These are phyloP conservation scores for Diaporthe humulicola DNA, from an alignment of 2,329 filamentous ascomycete species.

Conservation along the genomic window DNA sequence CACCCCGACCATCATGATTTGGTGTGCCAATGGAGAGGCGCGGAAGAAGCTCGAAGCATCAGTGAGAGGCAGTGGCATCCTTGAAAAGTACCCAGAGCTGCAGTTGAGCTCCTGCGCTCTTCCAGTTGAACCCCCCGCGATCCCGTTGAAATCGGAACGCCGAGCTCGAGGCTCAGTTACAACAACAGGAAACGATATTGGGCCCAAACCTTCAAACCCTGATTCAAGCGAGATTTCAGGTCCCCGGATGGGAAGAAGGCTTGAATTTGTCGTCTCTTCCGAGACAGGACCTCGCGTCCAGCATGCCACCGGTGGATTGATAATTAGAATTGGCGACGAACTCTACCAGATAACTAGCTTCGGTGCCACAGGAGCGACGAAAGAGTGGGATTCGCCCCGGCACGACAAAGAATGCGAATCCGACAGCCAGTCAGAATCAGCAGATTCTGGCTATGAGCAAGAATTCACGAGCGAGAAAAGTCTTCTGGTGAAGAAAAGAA, in stretches of 20 bases:
- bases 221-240: background rate
- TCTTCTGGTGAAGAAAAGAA: background rate
- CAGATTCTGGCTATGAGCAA: background rate
- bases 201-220: background rate
- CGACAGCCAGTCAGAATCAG: background rate
- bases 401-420: background rate
- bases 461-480: background rate
- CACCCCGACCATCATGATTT: background rate
- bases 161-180: background rate
- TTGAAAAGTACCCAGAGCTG: background rate
- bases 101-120: background rate
- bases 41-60: background rate
- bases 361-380: background rate
- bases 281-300: background rate
- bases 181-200: no score
- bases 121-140: background rate
- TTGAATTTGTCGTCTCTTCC: background rate
- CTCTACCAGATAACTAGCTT: constrained; percentile 1
- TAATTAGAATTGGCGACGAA: background rate
- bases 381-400: background rate
- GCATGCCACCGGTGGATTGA: background rate
- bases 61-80: background rate
- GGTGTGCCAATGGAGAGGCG: background rate
- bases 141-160: background rate
- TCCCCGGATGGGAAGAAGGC: background rate